Base-by-base conservation (phyloP, 257 asterid genomes). In the Solanum bulbocastanum region DNA sequence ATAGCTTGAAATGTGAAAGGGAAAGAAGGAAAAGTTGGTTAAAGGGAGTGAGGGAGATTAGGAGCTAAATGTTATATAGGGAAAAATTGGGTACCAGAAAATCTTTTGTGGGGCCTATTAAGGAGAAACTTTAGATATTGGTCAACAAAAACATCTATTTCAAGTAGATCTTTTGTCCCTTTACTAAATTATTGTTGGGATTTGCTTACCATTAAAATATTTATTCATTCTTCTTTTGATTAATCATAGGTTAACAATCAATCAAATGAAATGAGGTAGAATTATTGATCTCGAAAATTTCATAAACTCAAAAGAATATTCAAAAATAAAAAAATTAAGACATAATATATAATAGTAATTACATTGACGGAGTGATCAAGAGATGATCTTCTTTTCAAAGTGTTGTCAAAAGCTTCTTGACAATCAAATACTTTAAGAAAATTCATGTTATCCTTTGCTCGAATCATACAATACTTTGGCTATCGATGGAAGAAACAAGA, bases 51-150 rank as follows among this genome's bases (percentile, higher is more conserved):
- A 68, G 69, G 49, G 39, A 78, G 56, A 32, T 49, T 52, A 71
- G 82, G 33, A 42, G 44, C n/a, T 15, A 87, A 87, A 75, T 65
- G 88, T 87, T 90, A 88, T 94, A 89, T 92, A 90, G 82, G 86
- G 87, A 84, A 90, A 75, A 86, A 76, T 85, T 81, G 37, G 90
- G 90, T 72, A 83, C 85, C 85, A 86, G 83, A 81, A 95, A 88
- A 92, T 94, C 92, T 92, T 91, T 35, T 22, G 7, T 73, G 84
- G 94, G 94, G 40, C 96, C 95, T 88, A 91, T 89, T 15, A 73
- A 27, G 91, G 90, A 91, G 89, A 86, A 89, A 87, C 92, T 89
- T 88, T 89, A 83, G 94, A 91, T 94, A 87, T 87, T 87, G 89
- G 85, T 84, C 40, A 75, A 90, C 89, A 58, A 81, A 91, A 86